Conservation (phyloP, 2,329 filamentous ascomycete species). For the Pseudogymnoascus sp. region DNA sequence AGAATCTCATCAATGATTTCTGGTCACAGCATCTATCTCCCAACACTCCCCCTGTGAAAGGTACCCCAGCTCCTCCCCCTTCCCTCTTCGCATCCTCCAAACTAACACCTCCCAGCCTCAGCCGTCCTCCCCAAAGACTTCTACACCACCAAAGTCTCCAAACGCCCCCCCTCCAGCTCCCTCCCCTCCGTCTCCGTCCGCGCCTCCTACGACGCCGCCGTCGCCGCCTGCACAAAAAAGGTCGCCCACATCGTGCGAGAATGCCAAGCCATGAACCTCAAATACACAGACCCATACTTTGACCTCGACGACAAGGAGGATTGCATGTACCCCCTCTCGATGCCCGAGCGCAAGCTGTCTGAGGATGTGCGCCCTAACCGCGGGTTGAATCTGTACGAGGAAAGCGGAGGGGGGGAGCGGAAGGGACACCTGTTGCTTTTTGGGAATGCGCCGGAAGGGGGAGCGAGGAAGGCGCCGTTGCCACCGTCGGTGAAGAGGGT, state of each 20-base stretch:
- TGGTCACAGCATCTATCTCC: neutral
- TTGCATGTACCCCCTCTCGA: constrained; percentile 13
- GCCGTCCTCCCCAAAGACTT: neutral
- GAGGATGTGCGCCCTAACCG: neutral
- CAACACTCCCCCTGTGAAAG: neutral
- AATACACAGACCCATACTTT: constrained; percentile 73
- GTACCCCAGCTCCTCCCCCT: neutral
- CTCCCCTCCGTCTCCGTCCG: constrained; percentile 23
- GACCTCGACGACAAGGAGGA: constrained; percentile 51
- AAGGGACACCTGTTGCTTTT: neutral
- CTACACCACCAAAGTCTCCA: neutral
- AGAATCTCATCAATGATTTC: constrained; percentile 1
- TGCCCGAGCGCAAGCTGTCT: neutral
- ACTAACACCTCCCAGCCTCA: neutral
- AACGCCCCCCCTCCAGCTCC: neutral
- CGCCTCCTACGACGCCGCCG: constrained; percentile 62
- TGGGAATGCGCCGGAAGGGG: constrained; percentile 9
- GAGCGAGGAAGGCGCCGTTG: constrained; percentile 11
- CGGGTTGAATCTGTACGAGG: neutral
- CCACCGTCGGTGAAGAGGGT: constrained; percentile 48
- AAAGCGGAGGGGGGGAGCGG: neutral
- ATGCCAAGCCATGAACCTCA: constrained; percentile 67
- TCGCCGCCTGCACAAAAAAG: constrained; percentile 54
- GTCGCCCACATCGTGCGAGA: constrained; percentile 49
- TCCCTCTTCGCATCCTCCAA: neutral